Evolutionary conservation across 164 flowering plant species (phyloP).

Genomic region (Stephania yunnanensis): DNA sequence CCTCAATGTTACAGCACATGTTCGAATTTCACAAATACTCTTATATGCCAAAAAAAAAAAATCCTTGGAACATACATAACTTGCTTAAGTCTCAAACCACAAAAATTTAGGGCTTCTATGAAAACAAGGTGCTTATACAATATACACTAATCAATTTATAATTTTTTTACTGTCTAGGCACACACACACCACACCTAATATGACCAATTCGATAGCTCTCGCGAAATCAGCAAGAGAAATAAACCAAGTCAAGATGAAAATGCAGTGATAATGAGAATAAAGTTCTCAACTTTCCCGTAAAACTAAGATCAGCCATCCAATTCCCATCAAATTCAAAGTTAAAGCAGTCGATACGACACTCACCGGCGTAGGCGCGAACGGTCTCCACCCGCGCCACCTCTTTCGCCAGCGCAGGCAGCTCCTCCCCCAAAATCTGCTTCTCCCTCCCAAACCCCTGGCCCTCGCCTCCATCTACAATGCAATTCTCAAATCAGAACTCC

Average conservation of each 20-base stretch:
- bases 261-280: neutral
- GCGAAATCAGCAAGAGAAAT: neutral
- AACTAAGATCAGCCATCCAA: neutral
- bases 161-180: neutral
- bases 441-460: constrained; percentile 25
- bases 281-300: neutral
- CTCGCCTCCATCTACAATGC: constrained; percentile 33
- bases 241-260: neutral
- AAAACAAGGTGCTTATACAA: neutral
- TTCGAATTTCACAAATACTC: no score
- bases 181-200: no score
- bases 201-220: no score
- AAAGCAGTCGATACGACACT: constrained; percentile 7
- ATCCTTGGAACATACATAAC: no score
- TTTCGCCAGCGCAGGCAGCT: constrained; percentile 77
- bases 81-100: no score
- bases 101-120: no score
- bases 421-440: constrained; percentile 52
- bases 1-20: no score
- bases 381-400: constrained; percentile 93
- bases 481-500: constrained; percentile 4
- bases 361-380: constrained; percentile 85
- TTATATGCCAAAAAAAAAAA: no score
- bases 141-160: neutral
- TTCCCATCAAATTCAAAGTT: neutral